Conservation (phyloP, 148 eudicot species). For the Rhododendron molle region DNA sequence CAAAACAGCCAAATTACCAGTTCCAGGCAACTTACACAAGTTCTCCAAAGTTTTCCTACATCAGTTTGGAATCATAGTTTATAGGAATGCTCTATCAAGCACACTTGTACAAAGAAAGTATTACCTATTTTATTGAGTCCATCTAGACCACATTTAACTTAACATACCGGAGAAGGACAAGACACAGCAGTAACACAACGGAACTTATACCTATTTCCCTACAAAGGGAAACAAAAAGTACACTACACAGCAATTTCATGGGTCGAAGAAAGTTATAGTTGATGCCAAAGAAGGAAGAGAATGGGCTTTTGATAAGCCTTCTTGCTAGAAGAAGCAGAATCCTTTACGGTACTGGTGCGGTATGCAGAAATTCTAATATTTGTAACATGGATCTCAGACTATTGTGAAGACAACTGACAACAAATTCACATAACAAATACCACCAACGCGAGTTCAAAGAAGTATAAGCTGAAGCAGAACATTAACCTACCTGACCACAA, state of each 20-base stretch:
- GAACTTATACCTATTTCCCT: not conserved
- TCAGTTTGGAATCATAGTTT: not conserved
- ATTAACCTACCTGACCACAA: conserved; percentile 67
- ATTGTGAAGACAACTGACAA: not conserved
- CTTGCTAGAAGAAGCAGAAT: not conserved
- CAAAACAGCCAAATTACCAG: not conserved
- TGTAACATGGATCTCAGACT: conserved; percentile 1
- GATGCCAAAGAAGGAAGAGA: not conserved
- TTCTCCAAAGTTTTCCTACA: not conserved
- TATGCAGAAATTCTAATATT: not conserved
- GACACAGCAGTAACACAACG: not conserved
- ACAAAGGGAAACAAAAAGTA: not conserved
- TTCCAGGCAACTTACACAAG: not conserved
- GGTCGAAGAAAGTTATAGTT: not conserved
- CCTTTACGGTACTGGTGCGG: not conserved
- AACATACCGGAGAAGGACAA: not conserved
- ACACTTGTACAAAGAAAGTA: not conserved
- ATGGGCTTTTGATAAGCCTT: not conserved
- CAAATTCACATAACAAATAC: not conserved
- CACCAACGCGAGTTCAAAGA: not conserved
- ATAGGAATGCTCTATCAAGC: not conserved
- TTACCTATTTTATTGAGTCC: not conserved
- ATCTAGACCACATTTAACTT: not conserved
- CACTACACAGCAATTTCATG: not conserved
- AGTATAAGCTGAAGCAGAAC: not conserved